Base-by-base conservation (phyloP, 805 yeast genomes). In the Hanseniaspora mollemarum region DNA sequence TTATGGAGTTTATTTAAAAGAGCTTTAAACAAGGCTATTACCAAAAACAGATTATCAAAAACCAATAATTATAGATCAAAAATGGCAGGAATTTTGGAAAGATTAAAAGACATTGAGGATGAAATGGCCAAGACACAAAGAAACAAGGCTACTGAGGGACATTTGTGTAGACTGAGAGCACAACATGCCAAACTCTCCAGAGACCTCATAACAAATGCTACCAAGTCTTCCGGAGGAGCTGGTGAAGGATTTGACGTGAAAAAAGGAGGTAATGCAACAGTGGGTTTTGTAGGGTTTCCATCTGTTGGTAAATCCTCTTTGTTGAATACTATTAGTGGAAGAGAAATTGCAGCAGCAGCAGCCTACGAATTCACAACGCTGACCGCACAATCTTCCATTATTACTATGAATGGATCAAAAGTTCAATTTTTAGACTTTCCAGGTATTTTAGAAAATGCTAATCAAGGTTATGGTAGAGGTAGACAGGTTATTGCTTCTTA, bases 111-210 rank as follows among this genome's bases (percentile, higher is more conserved):
- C 70, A 84, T 88, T 72, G 96, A 90, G 69, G 92, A 83, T 69
- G 98, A 90, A 74, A 90, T 90, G 98, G 88, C 96, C 71, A 76
- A 76, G 61, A 92, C 99, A 62, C 99, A 92, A 66, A 92, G 90
- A 71, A 92, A 92, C 71, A 92, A 92, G 79, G 94, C 94, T 63
- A 92, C 99, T 2, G 86, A 92, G 57, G 90, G 84, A 71, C 99
- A 92, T 73, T 71, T 92, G 74, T 98, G 99, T 62, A 95, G 87
- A 71, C 73, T 92, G 57, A 92, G 94, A 68, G 98, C 98, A 51
- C 92, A 92, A 63, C 71, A 92, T 52, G 98, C 99, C 50, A 88
- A 90, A 64, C 74, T 92, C 59, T 85, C 94, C 71, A 79, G 96
- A 64, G 99, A 92, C 63, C 73, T 92, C 50, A 72, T 92, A 55